A percentile compares a stretch with the other conserved stretches of the same genome.
phyloP scores from a whole-genome alignment of 352 stramenopile species.

The Globisporangium orthogonon region DNA sequence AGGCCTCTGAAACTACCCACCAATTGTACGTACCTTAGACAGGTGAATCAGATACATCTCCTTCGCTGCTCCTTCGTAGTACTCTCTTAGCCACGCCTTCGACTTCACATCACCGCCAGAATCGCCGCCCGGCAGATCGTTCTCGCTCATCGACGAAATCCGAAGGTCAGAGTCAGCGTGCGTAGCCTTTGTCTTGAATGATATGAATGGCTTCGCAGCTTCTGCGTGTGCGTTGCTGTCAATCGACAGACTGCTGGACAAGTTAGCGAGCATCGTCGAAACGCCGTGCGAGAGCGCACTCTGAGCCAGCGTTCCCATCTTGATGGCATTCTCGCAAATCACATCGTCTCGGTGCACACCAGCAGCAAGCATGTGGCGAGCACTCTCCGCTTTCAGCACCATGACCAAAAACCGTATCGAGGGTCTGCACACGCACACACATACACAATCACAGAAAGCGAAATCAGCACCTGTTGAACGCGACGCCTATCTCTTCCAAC shows the following conservation, averaged over 20 bases:
- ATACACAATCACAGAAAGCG: slow-evolving; percentile 2
- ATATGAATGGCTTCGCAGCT: slow-evolving; percentile 10
- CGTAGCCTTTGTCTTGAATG: slow-evolving; percentile 24
- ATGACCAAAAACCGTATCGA: slow-evolving; percentile 69
- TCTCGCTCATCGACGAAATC: slow-evolving; percentile 2
- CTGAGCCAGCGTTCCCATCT: slow-evolving; percentile 82
- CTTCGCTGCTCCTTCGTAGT: slow-evolving; percentile 71
- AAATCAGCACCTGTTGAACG: too few species aligned
- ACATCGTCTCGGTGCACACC: slow-evolving; percentile 74
- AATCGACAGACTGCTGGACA: slow-evolving; percentile 72
- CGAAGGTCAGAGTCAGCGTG: slow-evolving; percentile 16
- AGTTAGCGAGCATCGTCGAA: slow-evolving; percentile 82
- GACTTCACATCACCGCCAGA: neutral
- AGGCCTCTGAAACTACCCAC: too few species aligned
- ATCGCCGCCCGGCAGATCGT: neutral
- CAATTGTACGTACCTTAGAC: slow-evolving; percentile 34
- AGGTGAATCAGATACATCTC: slow-evolving; percentile 84
- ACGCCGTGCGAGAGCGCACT: slow-evolving; percentile 66
- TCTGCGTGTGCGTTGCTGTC: slow-evolving; percentile 21
- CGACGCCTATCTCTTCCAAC: neutral
- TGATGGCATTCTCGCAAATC: slow-evolving; percentile 86
- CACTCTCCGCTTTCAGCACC: slow-evolving; percentile 67
- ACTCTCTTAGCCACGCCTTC: slow-evolving; percentile 52
- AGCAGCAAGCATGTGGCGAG: slow-evolving; percentile 71
- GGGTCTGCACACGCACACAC: slow-evolving; percentile 19